Base-by-base conservation (phyloP, 1,284 basidiomycete genomes). In the Anthracocystis setariae region DNA sequence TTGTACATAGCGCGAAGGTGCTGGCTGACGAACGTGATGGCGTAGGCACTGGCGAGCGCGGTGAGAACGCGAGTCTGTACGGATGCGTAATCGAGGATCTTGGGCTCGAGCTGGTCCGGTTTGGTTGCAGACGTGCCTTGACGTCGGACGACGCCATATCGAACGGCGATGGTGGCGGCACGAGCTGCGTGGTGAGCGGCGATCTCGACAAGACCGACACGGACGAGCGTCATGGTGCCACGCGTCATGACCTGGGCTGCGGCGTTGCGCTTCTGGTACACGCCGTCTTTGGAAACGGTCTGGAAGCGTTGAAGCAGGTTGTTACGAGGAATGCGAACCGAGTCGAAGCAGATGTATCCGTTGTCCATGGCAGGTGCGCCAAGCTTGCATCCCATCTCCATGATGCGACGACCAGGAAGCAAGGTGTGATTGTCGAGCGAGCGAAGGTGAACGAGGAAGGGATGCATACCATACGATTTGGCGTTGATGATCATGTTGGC, bases 281-380 rank as follows among this genome's bases (percentile, higher is more conserved):
- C 44, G n/a, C 75, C 75, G 8, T 68, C 50, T 21, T 37, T 51
- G 20, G 66, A 62, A 12, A 77, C 75, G 3, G 64, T 60, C 55
- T 77, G 75, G 53, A 77, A 77, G 40, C 71, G 58, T 18, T 60
- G 58, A 18, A 77, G 46, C 1, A 77, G 58, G 38, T 73, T 56
- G 48, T 39, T 52, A 5, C 75, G 54, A 18, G 74, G 74, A 23
- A 77, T 73, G 39, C 70, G 62, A 20, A 74, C 74, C 13, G 39
- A 13, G 44, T 63, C 58, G 44, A 77, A 77, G 45, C 63, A 68
- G 42, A 60, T 55, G 48, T 70, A 75, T 7, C 75, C 75, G 25
- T 77, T 77, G 51, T 77, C 75, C 75, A 77, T 77, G 15, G 69
- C 66, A 24, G 75, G 63, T 4, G 74, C 75, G 17, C 75, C 74